Conservation (phyloP, 2,329 filamentous ascomycete species). For the Alternaria conjuncta region DNA sequence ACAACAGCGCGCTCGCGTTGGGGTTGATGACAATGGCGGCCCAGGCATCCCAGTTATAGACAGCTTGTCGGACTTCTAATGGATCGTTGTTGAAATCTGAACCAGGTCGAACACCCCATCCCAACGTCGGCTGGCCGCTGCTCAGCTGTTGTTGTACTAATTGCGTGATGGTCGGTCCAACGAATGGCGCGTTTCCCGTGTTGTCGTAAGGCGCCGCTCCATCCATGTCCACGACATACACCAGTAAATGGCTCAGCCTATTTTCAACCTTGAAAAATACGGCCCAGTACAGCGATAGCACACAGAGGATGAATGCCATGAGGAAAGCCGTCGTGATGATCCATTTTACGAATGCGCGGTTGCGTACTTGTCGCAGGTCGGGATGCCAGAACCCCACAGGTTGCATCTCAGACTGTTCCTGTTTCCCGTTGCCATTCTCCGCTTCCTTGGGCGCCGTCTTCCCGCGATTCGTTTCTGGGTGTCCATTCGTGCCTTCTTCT, state of each 20-base stretch:
- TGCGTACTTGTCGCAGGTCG: conserved; percentile 47
- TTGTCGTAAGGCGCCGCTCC: conserved; percentile 60
- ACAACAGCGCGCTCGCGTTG: conserved; percentile 66
- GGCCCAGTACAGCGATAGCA: conserved; percentile 68
- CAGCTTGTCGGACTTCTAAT: conserved; percentile 61
- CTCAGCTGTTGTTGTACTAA: conserved; percentile 54
- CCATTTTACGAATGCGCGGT: conserved; percentile 52
- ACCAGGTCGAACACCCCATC: conserved; percentile 58
- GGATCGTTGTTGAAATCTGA: conserved; percentile 64
- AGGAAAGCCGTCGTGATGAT: conserved; percentile 56
- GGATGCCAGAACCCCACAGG: conserved; percentile 58
- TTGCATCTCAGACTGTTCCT: conserved; percentile 26
- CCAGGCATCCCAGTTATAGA: conserved; percentile 66
- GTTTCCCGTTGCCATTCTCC: conserved; percentile 13
- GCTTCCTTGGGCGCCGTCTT: conserved; percentile 10
- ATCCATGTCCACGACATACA: conserved; percentile 71
- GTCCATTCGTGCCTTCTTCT: conserved; percentile 12
- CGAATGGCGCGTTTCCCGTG: conserved; percentile 53
- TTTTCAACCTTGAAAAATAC: conserved; percentile 59
- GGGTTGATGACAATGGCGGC: conserved; percentile 68
- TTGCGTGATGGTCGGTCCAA: conserved; percentile 62
- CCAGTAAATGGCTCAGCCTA: conserved; percentile 52
- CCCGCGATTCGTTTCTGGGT: conserved; percentile 12
- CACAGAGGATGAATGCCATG: conserved; percentile 61
- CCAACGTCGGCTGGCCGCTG: conserved; percentile 51